Evolutionary conservation across 176 grass and related monocot species (phyloP).

Genomic region (Juncus inflexus): DNA sequence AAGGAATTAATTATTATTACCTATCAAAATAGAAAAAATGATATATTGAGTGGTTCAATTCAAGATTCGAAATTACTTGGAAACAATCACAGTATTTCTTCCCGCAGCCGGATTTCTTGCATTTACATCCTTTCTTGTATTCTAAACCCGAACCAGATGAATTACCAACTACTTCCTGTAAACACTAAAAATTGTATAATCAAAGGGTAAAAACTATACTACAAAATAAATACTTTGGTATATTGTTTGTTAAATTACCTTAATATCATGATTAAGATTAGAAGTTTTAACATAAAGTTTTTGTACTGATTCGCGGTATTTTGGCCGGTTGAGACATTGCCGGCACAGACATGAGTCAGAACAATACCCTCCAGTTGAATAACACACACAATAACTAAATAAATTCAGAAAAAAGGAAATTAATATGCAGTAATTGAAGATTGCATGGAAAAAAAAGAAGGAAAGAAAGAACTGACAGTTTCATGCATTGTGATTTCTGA

Average conservation of each 20-base stretch:
- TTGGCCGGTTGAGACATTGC: conserved; percentile 21
- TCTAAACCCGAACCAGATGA: conserved; percentile 7
- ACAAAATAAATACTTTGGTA: background rate
- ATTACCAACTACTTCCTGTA: conserved; percentile 19
- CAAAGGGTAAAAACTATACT: background rate
- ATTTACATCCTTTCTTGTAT: conserved; percentile 26
- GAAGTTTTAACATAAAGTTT: conserved; percentile 16
- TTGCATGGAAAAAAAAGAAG: conserved; percentile 18
- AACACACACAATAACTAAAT: conserved; percentile 28
- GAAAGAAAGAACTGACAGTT: conserved; percentile 12
- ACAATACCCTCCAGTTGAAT: conserved; percentile 26
- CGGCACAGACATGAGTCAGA: conserved; percentile 24
- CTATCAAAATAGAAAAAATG: background rate
- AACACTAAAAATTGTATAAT: conserved; percentile 4
- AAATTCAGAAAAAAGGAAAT: conserved; percentile 17
- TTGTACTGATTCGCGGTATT: no score
- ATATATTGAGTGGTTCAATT: conserved; percentile 8
- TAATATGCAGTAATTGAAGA: no score
- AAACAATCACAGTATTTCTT: conserved; percentile 31
- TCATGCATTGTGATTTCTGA: conserved; percentile 24
- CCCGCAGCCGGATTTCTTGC: conserved; percentile 29
- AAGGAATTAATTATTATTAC: background rate
- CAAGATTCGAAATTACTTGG: conserved; percentile 4
- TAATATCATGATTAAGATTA: conserved; percentile 17
- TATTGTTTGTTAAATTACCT: background rate